Conservation (phyloP, 2,329 filamentous ascomycete species). For the Monilinia polystroma region DNA sequence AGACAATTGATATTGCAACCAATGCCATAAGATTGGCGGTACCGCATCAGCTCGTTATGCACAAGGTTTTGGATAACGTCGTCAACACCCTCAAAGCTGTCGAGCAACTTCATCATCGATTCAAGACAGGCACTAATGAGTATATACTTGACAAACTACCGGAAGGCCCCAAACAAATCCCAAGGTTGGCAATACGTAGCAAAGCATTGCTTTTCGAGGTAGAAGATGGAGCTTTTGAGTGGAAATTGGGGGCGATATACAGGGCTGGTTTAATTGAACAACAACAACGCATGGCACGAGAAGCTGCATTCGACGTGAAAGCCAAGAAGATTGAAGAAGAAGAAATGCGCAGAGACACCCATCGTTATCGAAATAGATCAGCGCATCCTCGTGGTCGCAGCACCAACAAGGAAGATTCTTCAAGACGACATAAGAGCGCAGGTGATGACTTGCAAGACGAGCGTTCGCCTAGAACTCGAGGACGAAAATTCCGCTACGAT, state of each 20-base stretch:
- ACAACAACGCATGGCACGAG: constrained; percentile 81
- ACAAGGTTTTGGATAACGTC: constrained; percentile 90
- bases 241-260: constrained; percentile 94
- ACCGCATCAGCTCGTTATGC: constrained; percentile 86
- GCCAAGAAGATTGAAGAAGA: constrained; percentile 79
- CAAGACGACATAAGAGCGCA: constrained; percentile 38
- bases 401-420: constrained; percentile 31
- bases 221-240: constrained; percentile 95
- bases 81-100: constrained; percentile 84
- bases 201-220: constrained; percentile 86
- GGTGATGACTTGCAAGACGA: constrained; percentile 33
- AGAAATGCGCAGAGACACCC: constrained; percentile 54
- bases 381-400: constrained; percentile 39
- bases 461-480: constrained; percentile 35
- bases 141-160: constrained; percentile 85
- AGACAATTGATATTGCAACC: constrained; percentile 76
- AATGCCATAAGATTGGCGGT: constrained; percentile 87
- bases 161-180: constrained; percentile 81
- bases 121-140: constrained; percentile 82
- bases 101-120: constrained; percentile 89
- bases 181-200: constrained; percentile 78
- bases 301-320: constrained; percentile 87
- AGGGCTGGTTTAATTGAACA: constrained; percentile 85
- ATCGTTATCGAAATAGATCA: constrained; percentile 56
- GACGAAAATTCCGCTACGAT: constrained; percentile 67